phyloP scores from a whole-genome alignment of 306 rosid genomes.

The Adenanthera pavonina region DNA sequence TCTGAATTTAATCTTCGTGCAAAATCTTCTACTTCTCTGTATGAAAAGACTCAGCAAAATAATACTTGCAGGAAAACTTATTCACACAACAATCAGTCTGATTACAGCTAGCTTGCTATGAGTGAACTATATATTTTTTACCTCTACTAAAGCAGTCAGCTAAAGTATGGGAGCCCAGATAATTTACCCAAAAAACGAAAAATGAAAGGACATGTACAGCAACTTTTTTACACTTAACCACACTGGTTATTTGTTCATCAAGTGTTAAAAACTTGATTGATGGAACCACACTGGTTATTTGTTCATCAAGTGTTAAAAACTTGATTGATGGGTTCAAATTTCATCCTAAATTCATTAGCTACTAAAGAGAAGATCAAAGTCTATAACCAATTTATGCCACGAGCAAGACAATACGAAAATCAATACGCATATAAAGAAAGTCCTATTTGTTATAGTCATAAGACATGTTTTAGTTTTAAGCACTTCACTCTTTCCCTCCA shows the following conservation, averaged over 20 bases:
- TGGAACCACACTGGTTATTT: neutral
- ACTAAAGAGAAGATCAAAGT: neutral
- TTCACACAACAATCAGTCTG: neutral
- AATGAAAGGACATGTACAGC: neutral
- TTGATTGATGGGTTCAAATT: neutral
- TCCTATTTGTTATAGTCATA: neutral
- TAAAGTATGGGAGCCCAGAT: constrained; percentile 11
- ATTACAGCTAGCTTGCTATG: neutral
- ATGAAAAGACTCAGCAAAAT: constrained; percentile 20
- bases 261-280: neutral
- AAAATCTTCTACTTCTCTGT: constrained; percentile 93
- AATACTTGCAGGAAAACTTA: constrained; percentile 2
- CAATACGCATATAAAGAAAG: neutral
- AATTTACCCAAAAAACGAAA: neutral
- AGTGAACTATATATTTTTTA: constrained; percentile 3
- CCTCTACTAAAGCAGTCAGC: constrained; percentile 8
- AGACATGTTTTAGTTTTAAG: neutral
- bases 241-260: neutral
- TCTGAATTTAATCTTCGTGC: constrained; percentile 86
- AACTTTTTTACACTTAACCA: neutral
- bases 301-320: neutral
- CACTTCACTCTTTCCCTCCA: neutral
- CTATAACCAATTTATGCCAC: neutral
- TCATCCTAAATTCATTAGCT: neutral
- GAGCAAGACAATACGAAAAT: neutral